phyloP scores from a whole-genome alignment of 1,284 basidiomycete species.

The Polyporus tsugae region DNA sequence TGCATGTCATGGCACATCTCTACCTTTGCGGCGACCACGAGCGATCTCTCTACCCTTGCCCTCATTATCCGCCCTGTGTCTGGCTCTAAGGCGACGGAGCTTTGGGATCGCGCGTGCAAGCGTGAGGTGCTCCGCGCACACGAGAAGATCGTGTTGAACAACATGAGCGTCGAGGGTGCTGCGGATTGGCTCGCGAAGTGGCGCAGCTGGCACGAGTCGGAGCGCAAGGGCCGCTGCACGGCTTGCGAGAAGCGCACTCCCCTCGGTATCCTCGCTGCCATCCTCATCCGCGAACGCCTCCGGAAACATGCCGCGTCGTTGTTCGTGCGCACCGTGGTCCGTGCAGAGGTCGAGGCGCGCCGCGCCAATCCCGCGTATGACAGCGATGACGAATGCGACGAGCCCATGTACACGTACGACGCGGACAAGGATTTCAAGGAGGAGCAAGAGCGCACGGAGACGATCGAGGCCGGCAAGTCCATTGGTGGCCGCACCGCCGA shows the following conservation, averaged over 20 bases:
- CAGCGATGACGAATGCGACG: slow-evolving; percentile 38
- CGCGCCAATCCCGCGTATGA: slow-evolving; percentile 27
- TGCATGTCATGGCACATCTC: slow-evolving; percentile 54
- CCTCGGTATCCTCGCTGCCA: slow-evolving; percentile 57
- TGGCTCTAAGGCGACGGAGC: slow-evolving; percentile 45
- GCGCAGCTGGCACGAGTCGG: slow-evolving; percentile 42
- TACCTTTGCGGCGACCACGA: slow-evolving; percentile 48
- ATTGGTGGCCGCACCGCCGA: slow-evolving; percentile 64
- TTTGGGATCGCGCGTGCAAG: slow-evolving; percentile 43
- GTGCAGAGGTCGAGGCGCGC: slow-evolving; percentile 32
- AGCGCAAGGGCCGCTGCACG: slow-evolving; percentile 43
- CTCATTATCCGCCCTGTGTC: slow-evolving; percentile 57
- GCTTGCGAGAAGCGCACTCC: slow-evolving; percentile 50
- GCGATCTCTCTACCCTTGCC: slow-evolving; percentile 65
- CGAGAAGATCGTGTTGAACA: slow-evolving; percentile 63
- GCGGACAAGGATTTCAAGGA: slow-evolving; percentile 44
- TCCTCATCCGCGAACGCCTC: slow-evolving; percentile 57
- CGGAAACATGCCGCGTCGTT: slow-evolving; percentile 56
- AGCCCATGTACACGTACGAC: slow-evolving; percentile 41
- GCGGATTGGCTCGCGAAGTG: slow-evolving; percentile 48
- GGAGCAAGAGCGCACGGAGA: slow-evolving; percentile 52
- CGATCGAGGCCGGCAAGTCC: slow-evolving; percentile 64
- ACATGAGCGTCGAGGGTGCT: slow-evolving; percentile 59
- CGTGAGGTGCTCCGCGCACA: slow-evolving; percentile 50
- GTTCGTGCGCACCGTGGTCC: slow-evolving; percentile 59